phyloP scores from a whole-genome alignment of 495 filamentous ascomycete species.

The Amorphotheca resinae region DNA sequence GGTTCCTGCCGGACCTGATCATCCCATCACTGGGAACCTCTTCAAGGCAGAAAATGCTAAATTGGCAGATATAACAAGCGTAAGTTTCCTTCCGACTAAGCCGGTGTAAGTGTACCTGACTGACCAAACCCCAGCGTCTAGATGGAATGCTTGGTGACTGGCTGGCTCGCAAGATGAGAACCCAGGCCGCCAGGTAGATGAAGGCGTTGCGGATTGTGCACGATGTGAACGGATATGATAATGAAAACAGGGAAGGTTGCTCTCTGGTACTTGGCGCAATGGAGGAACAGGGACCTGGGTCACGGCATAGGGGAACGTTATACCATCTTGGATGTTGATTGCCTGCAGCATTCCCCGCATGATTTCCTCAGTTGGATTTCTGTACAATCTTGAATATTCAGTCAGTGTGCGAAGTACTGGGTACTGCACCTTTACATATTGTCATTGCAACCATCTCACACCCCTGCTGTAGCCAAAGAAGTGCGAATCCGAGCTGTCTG shows the following conservation, averaged over 20 bases:
- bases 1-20: conserved; percentile 60
- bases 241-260: no score
- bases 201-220: conserved; percentile 10
- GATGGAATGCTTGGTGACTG: conserved; percentile 79
- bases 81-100: conserved; percentile 27
- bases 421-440: no score
- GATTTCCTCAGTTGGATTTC: no score
- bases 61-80: conserved; percentile 68
- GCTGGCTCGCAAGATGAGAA: conserved; percentile 52
- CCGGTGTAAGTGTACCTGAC: conserved; percentile 3
- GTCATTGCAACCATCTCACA: no score
- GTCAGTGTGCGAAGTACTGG: no score
- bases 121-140: conserved; percentile 39
- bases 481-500: no score
- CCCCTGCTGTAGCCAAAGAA: no score
- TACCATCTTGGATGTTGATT: no score
- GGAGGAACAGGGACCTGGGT: no score
- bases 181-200: conserved; percentile 23
- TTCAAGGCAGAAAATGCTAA: conserved; percentile 77
- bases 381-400: no score
- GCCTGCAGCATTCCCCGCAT: no score
- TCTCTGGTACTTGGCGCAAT: conserved; percentile 8
- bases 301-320: no score
- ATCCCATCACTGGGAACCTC: conserved; percentile 68
- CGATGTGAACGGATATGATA: conserved; percentile 16